Conservation (phyloP, 2,329 filamentous ascomycete species). For the Scedosporium dehoogii region DNA sequence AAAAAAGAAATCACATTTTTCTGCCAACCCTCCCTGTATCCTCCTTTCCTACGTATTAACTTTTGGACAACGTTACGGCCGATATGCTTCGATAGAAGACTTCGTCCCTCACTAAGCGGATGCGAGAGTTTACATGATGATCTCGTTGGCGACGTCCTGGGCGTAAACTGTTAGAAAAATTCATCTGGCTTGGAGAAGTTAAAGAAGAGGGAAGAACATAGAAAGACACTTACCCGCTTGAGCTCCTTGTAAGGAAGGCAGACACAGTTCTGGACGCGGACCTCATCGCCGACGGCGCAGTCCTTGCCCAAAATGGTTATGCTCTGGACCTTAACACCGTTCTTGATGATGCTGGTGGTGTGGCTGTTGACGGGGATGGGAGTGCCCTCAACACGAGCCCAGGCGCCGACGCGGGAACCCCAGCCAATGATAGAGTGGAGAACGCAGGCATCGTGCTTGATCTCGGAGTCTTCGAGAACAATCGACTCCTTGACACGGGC, state of each 20-base stretch:
- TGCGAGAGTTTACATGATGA: constrained; percentile 67
- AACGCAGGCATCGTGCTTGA: constrained; percentile 94
- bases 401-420: constrained; percentile 93
- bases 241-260: constrained; percentile 97
- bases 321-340: constrained; percentile 96
- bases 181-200: neutral
- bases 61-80: neutral
- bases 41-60: neutral
- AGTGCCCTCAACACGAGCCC: constrained; percentile 94
- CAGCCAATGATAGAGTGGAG: constrained; percentile 95
- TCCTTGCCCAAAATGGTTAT: constrained; percentile 97
- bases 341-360: constrained; percentile 91
- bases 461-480: constrained; percentile 86
- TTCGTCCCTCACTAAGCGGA: neutral
- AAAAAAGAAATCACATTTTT: neutral
- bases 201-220: constrained; percentile 26
- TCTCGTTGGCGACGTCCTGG: constrained; percentile 69
- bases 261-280: constrained; percentile 94
- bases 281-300: constrained; percentile 85
- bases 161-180: constrained; percentile 26
- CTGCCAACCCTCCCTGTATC: neutral
- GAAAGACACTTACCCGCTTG: constrained; percentile 48
- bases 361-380: constrained; percentile 81
- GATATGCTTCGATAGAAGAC: neutral
- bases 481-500: constrained; percentile 92